Evolutionary conservation across 306 rosid genomes (phyloP), one percentile per base, ranked within the genome.

Genomic region (Quercus rubra): DNA sequence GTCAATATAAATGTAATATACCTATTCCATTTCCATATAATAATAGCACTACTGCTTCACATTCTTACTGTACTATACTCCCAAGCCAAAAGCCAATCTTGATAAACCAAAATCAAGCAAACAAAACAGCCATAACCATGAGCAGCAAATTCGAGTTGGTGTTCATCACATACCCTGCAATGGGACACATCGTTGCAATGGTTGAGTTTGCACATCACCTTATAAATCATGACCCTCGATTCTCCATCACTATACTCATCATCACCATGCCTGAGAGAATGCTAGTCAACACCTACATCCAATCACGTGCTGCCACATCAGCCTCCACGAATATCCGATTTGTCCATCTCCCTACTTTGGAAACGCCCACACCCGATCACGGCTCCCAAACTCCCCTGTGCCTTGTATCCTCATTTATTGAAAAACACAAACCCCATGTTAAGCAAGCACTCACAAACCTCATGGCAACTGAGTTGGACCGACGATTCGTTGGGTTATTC

Each of bases 131-230:
- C 14, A 28, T 55, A 12, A 59, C 2, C 27, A 74, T 75, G 79
- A 77, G 71, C 9, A 84, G 7, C 38, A 33, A 63, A 77, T 82
- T 46, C 14, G 88, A 90, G 74, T 55, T 87, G 6, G 75, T 89
- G 54, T 87, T 90, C 85, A 66, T 89, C 75, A 56, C 91, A 49
- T 79, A 74, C 12, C 93, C 94, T 2, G 81, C 78, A 7, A 23
- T 92, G 49, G 97, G 93, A 49, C 85, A 89, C 77, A 78, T 88
- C 3, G 83, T 86, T 52, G 92, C 97, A 13, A 18, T 78, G 0
- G 84, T 90, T 3, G 92, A 92, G 77, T 88, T 92, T 43, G 97
- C 97, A 3, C 59, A 67, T 33, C 87, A 71, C 82, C 71, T 92
- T 43, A 78, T 85, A 59, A 63, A 79, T 20, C 91, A 74, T 54